These are phyloP conservation scores for Psilocybe sp. DNA, from an alignment of 768 basidiomycete genomes.

Conservation along the genomic window DNA sequence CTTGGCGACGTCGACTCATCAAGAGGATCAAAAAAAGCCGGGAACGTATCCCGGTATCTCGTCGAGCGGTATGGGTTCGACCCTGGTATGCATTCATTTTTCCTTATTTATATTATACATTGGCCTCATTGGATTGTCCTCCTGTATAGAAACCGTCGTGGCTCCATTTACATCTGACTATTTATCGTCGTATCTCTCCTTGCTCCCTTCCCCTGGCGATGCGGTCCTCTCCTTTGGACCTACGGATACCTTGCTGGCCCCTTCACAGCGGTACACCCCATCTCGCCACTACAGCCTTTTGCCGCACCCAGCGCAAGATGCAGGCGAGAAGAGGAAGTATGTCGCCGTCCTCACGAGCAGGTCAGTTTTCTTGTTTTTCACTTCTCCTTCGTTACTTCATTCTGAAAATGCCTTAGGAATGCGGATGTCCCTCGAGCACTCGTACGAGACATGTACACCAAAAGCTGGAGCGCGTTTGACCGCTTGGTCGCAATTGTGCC, in stretches of 20 bases:
- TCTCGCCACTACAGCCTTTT: conserved; percentile 71
- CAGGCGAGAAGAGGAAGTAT: conserved; percentile 70
- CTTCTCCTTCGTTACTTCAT: background rate
- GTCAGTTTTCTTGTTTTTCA: conserved; percentile 32
- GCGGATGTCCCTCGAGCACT: conserved; percentile 82
- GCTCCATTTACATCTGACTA: conserved; percentile 77
- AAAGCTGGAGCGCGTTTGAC: conserved; percentile 91
- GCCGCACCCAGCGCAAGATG: conserved; percentile 81
- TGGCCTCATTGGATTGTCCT: background rate
- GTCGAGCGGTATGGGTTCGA: conserved; percentile 83
- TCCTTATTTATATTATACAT: conserved; percentile 4
- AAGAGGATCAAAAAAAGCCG: conserved; percentile 60
- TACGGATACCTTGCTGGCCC: conserved; percentile 74
- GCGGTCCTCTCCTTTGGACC: conserved; percentile 79
- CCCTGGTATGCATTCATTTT: conserved; percentile 41
- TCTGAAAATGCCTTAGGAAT: conserved; percentile 45
- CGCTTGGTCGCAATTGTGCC: conserved; percentile 85
- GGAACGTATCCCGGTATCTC: conserved; percentile 70
- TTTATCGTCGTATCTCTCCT: conserved; percentile 74
- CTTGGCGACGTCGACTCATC: conserved; percentile 78
- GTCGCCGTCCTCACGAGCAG: conserved; percentile 70
- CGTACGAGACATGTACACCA: conserved; percentile 89
- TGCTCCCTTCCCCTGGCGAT: conserved; percentile 69
- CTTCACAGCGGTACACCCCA: conserved; percentile 72
- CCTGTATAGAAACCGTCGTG: conserved; percentile 59